Evolutionary conservation across 1,284 basidiomycete species (phyloP).

Genomic region (Heliocybe sulcata): DNA sequence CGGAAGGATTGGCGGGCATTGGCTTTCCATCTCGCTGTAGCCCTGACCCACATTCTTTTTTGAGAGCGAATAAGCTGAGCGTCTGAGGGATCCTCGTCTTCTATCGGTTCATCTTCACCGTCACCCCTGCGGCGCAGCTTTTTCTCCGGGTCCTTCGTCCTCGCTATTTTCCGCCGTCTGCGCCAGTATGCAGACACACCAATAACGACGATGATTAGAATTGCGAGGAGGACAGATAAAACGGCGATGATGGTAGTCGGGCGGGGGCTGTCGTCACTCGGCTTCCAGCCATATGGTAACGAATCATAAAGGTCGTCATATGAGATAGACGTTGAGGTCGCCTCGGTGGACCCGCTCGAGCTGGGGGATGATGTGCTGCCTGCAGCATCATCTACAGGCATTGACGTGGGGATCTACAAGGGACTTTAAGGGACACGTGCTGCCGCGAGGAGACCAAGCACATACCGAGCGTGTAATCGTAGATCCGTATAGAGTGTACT

Average conservation of each 20-base stretch:
- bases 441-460: constrained; percentile 5
- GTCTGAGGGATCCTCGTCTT: constrained; percentile 33
- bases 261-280: neutral
- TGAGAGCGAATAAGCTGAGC: constrained; percentile 23
- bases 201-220: constrained; percentile 49
- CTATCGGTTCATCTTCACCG: constrained; percentile 23
- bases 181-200: constrained; percentile 53
- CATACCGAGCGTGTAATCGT: constrained; percentile 35
- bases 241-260: constrained; percentile 42
- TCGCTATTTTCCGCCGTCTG: constrained; percentile 17
- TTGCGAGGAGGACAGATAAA: constrained; percentile 52
- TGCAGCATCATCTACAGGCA: constrained; percentile 5
- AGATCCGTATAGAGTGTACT: constrained; percentile 58
- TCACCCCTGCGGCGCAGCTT: constrained; percentile 28
- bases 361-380: constrained; percentile 1
- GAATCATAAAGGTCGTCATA: neutral
- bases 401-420: constrained; percentile 6
- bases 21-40: constrained; percentile 57
- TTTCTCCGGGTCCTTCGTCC: constrained; percentile 25
- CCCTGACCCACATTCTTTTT: constrained; percentile 50
- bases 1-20: constrained; percentile 49
- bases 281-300: constrained; percentile 1
- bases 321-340: neutral
- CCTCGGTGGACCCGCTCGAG: neutral
- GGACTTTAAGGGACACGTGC: neutral